Percentiles rank a stretch among this genome's conserved stretches.
Evolutionary conservation across 2,329 filamentous ascomycete species (phyloP).

Genomic region (Byssochlamys sp.): DNA sequence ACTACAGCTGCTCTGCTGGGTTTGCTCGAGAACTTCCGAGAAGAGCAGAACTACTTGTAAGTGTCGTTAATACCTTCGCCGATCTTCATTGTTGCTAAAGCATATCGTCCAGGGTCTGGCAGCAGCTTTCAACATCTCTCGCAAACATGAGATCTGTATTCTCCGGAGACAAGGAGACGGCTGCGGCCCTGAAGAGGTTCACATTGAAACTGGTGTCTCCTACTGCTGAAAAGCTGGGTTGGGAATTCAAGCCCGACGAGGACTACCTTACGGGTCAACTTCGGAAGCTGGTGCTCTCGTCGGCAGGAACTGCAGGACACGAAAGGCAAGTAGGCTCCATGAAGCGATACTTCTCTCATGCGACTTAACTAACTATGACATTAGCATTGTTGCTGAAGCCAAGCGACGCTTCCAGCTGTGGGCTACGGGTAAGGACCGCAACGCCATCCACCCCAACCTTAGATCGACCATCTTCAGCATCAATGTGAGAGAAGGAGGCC

Average conservation of each 20-base stretch:
- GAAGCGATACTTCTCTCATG: neutral
- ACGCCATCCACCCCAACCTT: slow-evolving; percentile 70
- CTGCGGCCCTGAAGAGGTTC: slow-evolving; percentile 66
- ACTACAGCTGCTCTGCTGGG: slow-evolving; percentile 72
- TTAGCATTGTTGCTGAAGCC: slow-evolving; percentile 61
- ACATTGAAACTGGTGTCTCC: slow-evolving; percentile 64
- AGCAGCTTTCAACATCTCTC: slow-evolving; percentile 69
- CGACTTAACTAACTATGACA: slow-evolving; percentile 6
- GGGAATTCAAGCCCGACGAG: slow-evolving; percentile 69
- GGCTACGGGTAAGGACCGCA: slow-evolving; percentile 54
- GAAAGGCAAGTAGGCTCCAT: slow-evolving; percentile 49
- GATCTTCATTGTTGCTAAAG: slow-evolving; percentile 9
- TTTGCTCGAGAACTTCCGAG: slow-evolving; percentile 72
- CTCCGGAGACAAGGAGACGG: slow-evolving; percentile 61
- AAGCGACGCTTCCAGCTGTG: slow-evolving; percentile 72
- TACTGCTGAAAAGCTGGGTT: slow-evolving; percentile 71
- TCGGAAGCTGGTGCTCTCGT: slow-evolving; percentile 67
- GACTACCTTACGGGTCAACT: slow-evolving; percentile 74
- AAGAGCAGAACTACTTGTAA: slow-evolving; percentile 69
- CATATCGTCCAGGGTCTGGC: slow-evolving; percentile 56
- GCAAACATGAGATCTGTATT: slow-evolving; percentile 76
- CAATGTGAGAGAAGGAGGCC: slow-evolving; percentile 62
- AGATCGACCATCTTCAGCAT: slow-evolving; percentile 72
- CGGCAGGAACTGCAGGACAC: slow-evolving; percentile 68
- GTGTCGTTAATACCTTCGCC: slow-evolving; percentile 12